Evolutionary conservation across 352 stramenopile species (phyloP).

Genomic region (Albugo laibachii): DNA sequence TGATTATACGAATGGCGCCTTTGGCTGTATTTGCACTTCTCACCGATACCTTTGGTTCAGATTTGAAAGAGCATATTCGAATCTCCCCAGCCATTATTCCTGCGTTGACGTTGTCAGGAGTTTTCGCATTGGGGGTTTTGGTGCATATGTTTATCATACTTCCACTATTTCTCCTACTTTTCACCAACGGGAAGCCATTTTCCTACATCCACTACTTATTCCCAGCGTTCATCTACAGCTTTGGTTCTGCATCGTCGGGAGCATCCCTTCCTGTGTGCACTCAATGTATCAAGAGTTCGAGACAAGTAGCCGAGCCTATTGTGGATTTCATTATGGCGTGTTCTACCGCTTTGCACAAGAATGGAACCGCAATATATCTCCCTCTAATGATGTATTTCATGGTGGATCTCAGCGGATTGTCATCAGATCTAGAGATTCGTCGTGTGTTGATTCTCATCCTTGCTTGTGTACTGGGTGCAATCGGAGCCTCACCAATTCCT

Average conservation of each 20-base stretch:
- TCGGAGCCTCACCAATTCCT: slow-evolving; percentile 38
- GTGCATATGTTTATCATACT: slow-evolving; percentile 48
- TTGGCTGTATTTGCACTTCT: slow-evolving; percentile 50
- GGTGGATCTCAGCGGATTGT: slow-evolving; percentile 26
- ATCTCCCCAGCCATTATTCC: slow-evolving; percentile 19
- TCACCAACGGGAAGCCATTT: slow-evolving; percentile 49
- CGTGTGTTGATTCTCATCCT: slow-evolving; percentile 29
- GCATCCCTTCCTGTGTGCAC: slow-evolving; percentile 40
- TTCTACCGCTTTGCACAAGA: slow-evolving; percentile 45
- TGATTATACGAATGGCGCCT: slow-evolving; percentile 52
- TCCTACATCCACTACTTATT: slow-evolving; percentile 44
- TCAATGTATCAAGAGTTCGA: slow-evolving; percentile 36
- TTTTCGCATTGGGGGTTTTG: slow-evolving; percentile 19
- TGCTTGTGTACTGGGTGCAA: slow-evolving; percentile 30
- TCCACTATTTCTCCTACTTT: slow-evolving; percentile 28
- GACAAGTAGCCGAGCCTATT: slow-evolving; percentile 25
- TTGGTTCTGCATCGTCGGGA: slow-evolving; percentile 62
- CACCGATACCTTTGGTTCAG: slow-evolving; percentile 29
- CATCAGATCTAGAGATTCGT: slow-evolving; percentile 12
- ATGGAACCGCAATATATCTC: slow-evolving; percentile 58
- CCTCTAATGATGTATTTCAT: slow-evolving; percentile 55
- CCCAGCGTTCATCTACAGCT: slow-evolving; percentile 41
- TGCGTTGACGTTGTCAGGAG: slow-evolving; percentile 20
- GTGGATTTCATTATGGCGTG: slow-evolving; percentile 60
- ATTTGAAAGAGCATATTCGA: slow-evolving; percentile 16